Percentiles rank a stretch among this genome's conserved stretches.
These are phyloP conservation scores for Brassica cretica DNA, from an alignment of 345 rosid species.

Conservation along the genomic window DNA sequence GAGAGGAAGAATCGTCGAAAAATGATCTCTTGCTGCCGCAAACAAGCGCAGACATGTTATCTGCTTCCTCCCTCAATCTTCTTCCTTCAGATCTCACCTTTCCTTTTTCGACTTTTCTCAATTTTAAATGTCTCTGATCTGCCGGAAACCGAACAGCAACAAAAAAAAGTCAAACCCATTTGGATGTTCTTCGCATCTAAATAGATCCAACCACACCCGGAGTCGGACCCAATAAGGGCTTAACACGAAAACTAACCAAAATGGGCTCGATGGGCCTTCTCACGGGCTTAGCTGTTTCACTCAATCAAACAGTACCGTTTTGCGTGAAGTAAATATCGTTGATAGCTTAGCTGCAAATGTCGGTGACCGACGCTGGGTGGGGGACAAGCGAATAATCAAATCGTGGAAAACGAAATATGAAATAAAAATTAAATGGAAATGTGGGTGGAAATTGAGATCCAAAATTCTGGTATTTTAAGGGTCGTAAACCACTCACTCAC, in stretches of 20 bases:
- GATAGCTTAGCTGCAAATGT: not conserved
- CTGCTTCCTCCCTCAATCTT: constrained; percentile 37
- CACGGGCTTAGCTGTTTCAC: not conserved
- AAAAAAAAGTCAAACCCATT: not conserved
- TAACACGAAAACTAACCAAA: not conserved
- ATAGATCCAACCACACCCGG: not conserved
- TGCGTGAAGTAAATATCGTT: not conserved
- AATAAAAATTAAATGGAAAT: not conserved
- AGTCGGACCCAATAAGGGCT: not conserved
- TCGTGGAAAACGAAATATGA: not conserved
- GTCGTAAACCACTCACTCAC: not conserved
- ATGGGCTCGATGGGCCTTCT: not conserved
- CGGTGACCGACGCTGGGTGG: constrained; percentile 32
- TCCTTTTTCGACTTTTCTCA: not conserved
- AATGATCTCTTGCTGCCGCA: constrained; percentile 85
- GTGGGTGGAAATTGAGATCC: constrained; percentile 28
- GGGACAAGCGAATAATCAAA: constrained; percentile 8
- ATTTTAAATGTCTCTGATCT: not conserved
- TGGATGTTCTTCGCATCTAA: not conserved
- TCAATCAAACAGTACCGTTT: not conserved
- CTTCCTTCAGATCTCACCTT: constrained; percentile 34
- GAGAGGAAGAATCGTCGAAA: constrained; percentile 56
- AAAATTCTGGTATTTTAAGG: not conserved
- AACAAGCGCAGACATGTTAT: constrained; percentile 92
- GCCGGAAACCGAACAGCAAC: not conserved